Base-by-base conservation (phyloP, 352 stramenopile genomes). In the Pythium angustatum region DNA sequence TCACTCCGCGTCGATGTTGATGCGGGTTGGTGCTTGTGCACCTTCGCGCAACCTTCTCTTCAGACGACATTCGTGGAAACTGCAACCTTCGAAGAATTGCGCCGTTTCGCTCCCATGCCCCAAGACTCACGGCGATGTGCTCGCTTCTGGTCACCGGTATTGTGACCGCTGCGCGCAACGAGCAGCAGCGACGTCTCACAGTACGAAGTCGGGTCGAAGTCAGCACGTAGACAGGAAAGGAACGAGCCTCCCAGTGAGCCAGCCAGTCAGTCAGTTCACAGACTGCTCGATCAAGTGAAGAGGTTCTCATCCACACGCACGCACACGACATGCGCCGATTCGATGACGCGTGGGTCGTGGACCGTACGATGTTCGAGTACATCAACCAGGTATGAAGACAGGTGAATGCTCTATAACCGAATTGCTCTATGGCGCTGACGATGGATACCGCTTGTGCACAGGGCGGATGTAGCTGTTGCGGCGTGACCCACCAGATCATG, bases 311-410 rank as follows among this genome's bases (percentile, higher is more conserved):
- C 30, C 9, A 31, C 28, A 56, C 33, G 21, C 15, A 51, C 40
- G 36, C 33, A 50, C 8, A 64, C 28, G 6, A 40, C 30, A 88
- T 93, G 77, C 73, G 77, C 48, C 85, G 85, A 58, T 93, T 89
- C 65, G 78, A 91, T 21, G 86, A 94, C 64, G 76, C 71, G 24
- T 94, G 85, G 88, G 87, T 98, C 51, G 86, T 98, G 38, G 93
- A 98, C 74, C 86, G 89, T 44, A 96, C 87, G 33, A 93, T 98
- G 87, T 98, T 98, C 77, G 90, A 98, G 65, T 98, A 97, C 70
- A 81, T 98, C 40, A 93, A 93, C 66, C 81, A 93, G 75, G 83
- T 90, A 61, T 34, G 0, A 5, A 19, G n/a, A n/a, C n/a, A n/a
- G n/a, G n/a, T n/a, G n/a, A n/a, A n/a, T n/a, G n/a, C n/a, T n/a